phyloP scores from a whole-genome alignment of 202 grass and related monocot genomes.

The Carex arenaria region DNA sequence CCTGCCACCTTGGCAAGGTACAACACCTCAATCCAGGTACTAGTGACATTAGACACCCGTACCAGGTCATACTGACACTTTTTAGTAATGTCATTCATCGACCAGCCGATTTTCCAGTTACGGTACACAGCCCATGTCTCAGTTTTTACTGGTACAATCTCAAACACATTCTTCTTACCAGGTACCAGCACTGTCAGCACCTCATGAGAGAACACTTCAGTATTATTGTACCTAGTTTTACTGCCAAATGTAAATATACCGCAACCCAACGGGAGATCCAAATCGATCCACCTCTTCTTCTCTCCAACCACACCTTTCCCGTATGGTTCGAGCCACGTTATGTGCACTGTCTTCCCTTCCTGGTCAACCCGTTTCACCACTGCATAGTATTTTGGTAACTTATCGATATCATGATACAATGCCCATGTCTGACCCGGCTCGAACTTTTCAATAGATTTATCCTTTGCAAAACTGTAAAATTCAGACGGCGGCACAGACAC shows the following conservation, averaged over 20 bases:
- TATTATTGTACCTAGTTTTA: conserved; percentile 16
- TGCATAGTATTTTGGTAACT: conserved; percentile 74
- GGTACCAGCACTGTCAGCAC: not conserved
- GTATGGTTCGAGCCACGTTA: conserved; percentile 52
- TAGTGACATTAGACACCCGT: conserved; percentile 38
- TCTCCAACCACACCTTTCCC: conserved; percentile 20
- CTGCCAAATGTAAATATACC: conserved; percentile 42
- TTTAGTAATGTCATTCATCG: conserved; percentile 33
- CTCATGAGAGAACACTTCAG: conserved; percentile 60
- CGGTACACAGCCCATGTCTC: conserved; percentile 77
- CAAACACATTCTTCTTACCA: conserved; percentile 36
- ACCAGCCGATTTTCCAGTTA: conserved; percentile 60
- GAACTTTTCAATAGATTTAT: conserved; percentile 39
- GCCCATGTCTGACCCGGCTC: conserved; percentile 62
- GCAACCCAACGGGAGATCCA: conserved; percentile 35
- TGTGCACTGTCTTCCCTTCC: conserved; percentile 34
- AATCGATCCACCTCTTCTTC: conserved; percentile 41
- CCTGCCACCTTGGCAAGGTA: conserved; percentile 56
- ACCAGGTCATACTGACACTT: conserved; percentile 65
- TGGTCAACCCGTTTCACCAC: conserved; percentile 37
- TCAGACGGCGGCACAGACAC: conserved; percentile 28
- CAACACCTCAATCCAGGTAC: conserved; percentile 34
- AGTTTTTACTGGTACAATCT: conserved; percentile 36
- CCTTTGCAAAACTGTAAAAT: conserved; percentile 50
- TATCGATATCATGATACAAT: conserved; percentile 68